phyloP scores from a whole-genome alignment of 768 basidiomycete species.

The Termitomyces sp. region DNA sequence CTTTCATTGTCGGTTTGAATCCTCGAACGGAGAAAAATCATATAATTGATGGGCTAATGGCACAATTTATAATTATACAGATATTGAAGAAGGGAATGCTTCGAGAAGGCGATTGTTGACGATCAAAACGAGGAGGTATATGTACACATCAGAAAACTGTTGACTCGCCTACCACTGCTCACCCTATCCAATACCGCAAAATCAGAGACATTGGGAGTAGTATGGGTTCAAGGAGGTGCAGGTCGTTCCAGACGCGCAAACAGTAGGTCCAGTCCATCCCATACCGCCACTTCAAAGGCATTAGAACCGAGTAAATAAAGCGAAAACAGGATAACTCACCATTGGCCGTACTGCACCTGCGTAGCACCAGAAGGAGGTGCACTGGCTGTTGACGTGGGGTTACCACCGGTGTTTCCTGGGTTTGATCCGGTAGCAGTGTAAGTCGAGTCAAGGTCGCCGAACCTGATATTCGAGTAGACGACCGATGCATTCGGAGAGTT shows the following conservation, averaged over 20 bases:
- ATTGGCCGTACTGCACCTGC: conserved; percentile 33
- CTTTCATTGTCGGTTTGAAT: too few relatives aligned
- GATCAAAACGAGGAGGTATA: neutral
- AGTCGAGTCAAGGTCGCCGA: conserved; percentile 38
- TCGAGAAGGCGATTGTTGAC: neutral
- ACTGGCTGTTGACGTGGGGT: conserved; percentile 10
- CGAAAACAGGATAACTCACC: conserved; percentile 18
- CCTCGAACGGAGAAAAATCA: neutral
- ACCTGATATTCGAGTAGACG: conserved; percentile 53
- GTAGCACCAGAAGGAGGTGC: conserved; percentile 21
- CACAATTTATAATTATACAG: neutral
- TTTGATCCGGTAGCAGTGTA: conserved; percentile 8
- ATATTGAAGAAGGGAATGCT: neutral
- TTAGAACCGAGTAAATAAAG: neutral
- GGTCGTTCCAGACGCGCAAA: conserved; percentile 24
- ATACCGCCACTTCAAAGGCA: conserved; percentile 21
- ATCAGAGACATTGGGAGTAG: conserved; percentile 32
- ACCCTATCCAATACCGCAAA: neutral
- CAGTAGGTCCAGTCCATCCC: conserved; percentile 28
- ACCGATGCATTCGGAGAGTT: conserved; percentile 37
- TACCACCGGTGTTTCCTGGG: neutral
- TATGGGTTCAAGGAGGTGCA: conserved; percentile 25
- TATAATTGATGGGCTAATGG: neutral
- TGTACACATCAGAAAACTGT: neutral
- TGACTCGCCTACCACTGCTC: neutral